These are phyloP conservation scores for Thermothelomyces thermophilus DNA, from an alignment of 2,329 filamentous ascomycete genomes.

Conservation along the genomic window DNA sequence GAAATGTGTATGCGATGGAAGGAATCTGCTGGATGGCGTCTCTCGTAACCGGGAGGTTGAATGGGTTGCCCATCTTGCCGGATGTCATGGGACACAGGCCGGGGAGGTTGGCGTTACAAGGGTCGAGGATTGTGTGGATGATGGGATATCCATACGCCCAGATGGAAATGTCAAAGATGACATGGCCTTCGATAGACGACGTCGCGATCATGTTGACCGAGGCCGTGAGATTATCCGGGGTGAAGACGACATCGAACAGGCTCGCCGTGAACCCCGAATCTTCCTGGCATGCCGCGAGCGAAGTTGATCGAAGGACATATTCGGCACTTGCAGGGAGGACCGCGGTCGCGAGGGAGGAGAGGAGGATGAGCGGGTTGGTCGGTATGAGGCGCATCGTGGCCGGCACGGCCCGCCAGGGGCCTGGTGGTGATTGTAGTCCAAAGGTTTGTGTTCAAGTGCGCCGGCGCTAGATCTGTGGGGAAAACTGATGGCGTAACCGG, in stretches of 20 bases:
- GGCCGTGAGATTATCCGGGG: conserved; percentile 56
- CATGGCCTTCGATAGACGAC: conserved; percentile 66
- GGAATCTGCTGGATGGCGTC: conserved; percentile 59
- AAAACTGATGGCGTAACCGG: neutral
- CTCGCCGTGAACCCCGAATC: conserved; percentile 74
- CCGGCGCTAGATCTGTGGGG: neutral
- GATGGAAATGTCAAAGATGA: conserved; percentile 63
- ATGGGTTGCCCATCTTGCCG: conserved; percentile 47
- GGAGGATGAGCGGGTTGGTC: conserved; percentile 37
- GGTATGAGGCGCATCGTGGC: conserved; percentile 41
- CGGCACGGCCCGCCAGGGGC: conserved; percentile 5
- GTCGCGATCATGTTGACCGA: conserved; percentile 64
- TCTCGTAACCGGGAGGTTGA: conserved; percentile 53
- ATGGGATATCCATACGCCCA: conserved; percentile 68
- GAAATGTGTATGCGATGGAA: conserved; percentile 71
- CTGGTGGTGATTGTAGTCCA: neutral
- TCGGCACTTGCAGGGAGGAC: conserved; percentile 45
- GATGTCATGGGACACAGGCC: conserved; percentile 78
- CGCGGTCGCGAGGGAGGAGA: conserved; percentile 39
- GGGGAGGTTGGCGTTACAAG: conserved; percentile 56
- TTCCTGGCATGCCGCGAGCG: conserved; percentile 71
- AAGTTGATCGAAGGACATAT: conserved; percentile 66
- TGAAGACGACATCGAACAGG: conserved; percentile 70
- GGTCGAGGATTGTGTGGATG: conserved; percentile 57
- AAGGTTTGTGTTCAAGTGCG: neutral